Percentiles rank a stretch among this genome's conserved stretches.
Evolutionary conservation across 2,329 filamentous ascomycete genomes (phyloP).

Genomic region (Pseudocercospora musae): DNA sequence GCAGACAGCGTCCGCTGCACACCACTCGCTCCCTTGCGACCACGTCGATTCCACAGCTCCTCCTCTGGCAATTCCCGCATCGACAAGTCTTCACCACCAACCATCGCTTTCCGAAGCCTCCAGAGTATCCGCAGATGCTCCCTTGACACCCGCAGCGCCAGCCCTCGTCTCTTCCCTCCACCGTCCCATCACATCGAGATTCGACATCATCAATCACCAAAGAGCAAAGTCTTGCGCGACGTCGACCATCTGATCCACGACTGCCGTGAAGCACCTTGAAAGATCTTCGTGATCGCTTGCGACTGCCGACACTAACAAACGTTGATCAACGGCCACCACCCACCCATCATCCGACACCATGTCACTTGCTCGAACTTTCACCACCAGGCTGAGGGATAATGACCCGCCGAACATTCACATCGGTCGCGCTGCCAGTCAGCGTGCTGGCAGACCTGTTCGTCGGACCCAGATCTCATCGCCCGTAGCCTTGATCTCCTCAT

Average conservation of each 20-base stretch:
- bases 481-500: conserved; percentile 83
- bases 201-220: not conserved
- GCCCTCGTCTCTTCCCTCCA: not conserved
- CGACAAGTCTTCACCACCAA: not conserved
- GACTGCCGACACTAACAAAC: conserved; percentile 6
- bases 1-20: conserved; percentile 1
- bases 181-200: not conserved
- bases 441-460: conserved; percentile 47
- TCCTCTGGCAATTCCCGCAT: not conserved
- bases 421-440: conserved; percentile 47
- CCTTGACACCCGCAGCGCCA: not conserved
- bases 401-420: conserved; percentile 30
- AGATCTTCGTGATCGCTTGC: conserved; percentile 5
- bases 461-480: conserved; percentile 81
- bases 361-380: conserved; percentile 70
- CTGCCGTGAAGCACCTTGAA: not conserved
- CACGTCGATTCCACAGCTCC: not conserved
- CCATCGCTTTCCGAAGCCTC: not conserved
- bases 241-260: not conserved
- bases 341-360: conserved; percentile 34
- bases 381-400: conserved; percentile 64
- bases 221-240: not conserved
- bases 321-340: conserved; percentile 4
- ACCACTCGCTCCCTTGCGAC: conserved; percentile 8
- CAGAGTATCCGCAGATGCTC: not conserved